A percentile compares a stretch with the other conserved stretches of the same genome.
phyloP scores from a whole-genome alignment of 345 rosid genomes.

The Stellera chamaejasme region DNA sequence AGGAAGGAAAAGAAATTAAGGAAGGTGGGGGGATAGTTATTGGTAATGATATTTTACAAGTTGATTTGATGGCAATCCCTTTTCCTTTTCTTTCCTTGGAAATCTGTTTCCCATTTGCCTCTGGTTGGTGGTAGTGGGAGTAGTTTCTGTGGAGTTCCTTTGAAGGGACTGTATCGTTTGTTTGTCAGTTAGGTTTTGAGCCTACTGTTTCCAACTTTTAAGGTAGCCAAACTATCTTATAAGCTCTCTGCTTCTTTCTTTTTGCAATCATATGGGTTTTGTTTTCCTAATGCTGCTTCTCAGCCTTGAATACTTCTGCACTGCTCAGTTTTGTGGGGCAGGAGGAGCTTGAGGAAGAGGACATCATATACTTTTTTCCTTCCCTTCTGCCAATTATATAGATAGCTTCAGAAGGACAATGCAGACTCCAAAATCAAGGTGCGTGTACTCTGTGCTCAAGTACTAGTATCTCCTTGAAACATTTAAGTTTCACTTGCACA shows the following conservation, averaged over 20 bases:
- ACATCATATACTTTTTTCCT: constrained; percentile 8
- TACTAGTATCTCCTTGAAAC: background rate
- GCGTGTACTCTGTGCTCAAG: constrained; percentile 7
- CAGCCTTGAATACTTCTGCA: constrained; percentile 23
- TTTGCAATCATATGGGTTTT: constrained; percentile 17
- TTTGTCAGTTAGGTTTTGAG: constrained; percentile 46
- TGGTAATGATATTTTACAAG: constrained; percentile 12
- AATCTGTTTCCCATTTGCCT: constrained; percentile 19
- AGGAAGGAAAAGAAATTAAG: constrained; percentile 1
- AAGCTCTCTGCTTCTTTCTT: constrained; percentile 9
- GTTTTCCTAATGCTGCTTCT: constrained; percentile 26
- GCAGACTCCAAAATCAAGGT: constrained; percentile 94
- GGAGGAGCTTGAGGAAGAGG: constrained; percentile 30
- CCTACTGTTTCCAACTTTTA: constrained; percentile 15
- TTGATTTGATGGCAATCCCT: constrained; percentile 23
- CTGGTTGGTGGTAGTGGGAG: constrained; percentile 90
- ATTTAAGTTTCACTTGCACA: background rate
- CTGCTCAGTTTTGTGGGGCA: constrained; percentile 45
- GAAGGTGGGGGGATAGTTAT: background rate
- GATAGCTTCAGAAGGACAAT: constrained; percentile 28
- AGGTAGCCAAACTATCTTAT: constrained; percentile 20
- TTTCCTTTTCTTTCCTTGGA: constrained; percentile 16
- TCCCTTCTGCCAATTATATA: constrained; percentile 14
- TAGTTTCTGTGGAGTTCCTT: constrained; percentile 82
- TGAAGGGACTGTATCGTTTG: constrained; percentile 55